A percentile compares a stretch with the other conserved stretches of the same genome.
Conservation (phyloP, 2,329 filamentous ascomycete genomes). For the Dactylellina haptotyla region DNA sequence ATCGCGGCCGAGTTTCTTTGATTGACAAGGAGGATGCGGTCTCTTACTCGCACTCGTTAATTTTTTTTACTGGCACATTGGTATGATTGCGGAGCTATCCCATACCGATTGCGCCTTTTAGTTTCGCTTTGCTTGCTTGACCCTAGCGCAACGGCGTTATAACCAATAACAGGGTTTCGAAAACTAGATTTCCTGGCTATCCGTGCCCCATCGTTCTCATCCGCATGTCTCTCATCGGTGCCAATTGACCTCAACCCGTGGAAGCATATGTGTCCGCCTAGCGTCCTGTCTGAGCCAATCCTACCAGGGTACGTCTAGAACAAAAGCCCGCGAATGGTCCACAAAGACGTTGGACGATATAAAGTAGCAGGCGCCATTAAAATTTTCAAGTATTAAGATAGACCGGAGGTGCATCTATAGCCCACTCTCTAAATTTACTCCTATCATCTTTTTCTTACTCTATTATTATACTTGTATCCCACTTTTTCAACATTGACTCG, state of each 20-base stretch:
- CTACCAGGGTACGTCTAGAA: constrained; percentile 22
- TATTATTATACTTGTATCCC: constrained; percentile 38
- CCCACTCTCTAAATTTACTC: too few relatives aligned
- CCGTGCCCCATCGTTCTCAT: constrained; percentile 35
- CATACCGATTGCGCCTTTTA: constrained; percentile 21
- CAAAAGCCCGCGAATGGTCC: background rate
- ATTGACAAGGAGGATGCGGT: constrained; percentile 28
- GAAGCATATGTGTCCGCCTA: constrained; percentile 18
- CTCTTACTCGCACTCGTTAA: constrained; percentile 39
- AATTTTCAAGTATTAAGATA: too few relatives aligned
- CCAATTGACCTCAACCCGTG: background rate
- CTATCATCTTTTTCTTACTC: background rate
- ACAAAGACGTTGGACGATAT: constrained; percentile 33
- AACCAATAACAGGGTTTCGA: constrained; percentile 26
- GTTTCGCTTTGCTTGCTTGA: constrained; percentile 9
- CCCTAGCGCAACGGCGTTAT: constrained; percentile 33
- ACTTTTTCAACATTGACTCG: constrained; percentile 29
- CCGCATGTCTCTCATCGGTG: constrained; percentile 15
- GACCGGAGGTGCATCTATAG: too few relatives aligned
- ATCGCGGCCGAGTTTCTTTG: constrained; percentile 41
- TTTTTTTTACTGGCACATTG: constrained; percentile 5
- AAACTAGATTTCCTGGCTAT: constrained; percentile 26
- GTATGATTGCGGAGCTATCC: constrained; percentile 31
- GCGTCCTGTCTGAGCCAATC: constrained; percentile 15
- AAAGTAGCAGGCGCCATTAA: too few relatives aligned